Evolutionary conservation across 2,329 filamentous ascomycete species (phyloP).

Genomic region (Metarhizium rileyi): DNA sequence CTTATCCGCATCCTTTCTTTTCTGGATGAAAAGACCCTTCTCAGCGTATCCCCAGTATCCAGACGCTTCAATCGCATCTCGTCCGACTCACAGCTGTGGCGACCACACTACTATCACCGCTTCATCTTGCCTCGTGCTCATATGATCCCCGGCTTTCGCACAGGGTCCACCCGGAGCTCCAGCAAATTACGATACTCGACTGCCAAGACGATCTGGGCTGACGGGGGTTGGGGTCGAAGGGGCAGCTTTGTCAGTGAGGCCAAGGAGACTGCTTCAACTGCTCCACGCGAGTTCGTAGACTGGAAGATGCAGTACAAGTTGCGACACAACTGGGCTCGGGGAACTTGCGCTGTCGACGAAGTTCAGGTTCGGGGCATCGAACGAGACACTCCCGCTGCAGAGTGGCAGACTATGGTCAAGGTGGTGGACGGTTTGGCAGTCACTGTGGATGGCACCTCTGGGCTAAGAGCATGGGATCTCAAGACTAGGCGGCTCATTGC

Average conservation of each 20-base stretch:
- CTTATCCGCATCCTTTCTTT: conserved; percentile 74
- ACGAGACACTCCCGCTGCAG: conserved; percentile 15
- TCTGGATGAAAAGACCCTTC: conserved; percentile 59
- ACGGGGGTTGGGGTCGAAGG: conserved; percentile 27
- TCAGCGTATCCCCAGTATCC: conserved; percentile 57
- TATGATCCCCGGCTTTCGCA: conserved; percentile 57
- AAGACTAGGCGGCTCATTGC: conserved; percentile 54
- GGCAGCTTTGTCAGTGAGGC: conserved; percentile 32
- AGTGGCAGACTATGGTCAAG: conserved; percentile 59
- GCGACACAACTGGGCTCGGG: conserved; percentile 82
- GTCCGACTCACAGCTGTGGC: conserved; percentile 84
- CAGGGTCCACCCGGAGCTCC: conserved; percentile 18
- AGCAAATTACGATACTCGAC: conserved; percentile 36
- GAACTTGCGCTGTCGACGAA: conserved; percentile 71
- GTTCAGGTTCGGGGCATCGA: conserved; percentile 46
- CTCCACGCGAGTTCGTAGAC: conserved; percentile 38
- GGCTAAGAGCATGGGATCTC: conserved; percentile 71
- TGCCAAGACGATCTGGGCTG: conserved; percentile 33
- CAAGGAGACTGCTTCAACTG: conserved; percentile 33
- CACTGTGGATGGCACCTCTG: conserved; percentile 59
- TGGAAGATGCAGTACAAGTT: conserved; percentile 89
- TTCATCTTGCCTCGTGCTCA: conserved; percentile 77
- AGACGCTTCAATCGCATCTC: conserved; percentile 63
- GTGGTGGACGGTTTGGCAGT: conserved; percentile 68
- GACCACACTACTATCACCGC: conserved; percentile 73